A percentile compares a stretch with the other conserved stretches of the same genome.
Evolutionary conservation across 306 rosid genomes (phyloP).

Genomic region (Quercus wislizeni): DNA sequence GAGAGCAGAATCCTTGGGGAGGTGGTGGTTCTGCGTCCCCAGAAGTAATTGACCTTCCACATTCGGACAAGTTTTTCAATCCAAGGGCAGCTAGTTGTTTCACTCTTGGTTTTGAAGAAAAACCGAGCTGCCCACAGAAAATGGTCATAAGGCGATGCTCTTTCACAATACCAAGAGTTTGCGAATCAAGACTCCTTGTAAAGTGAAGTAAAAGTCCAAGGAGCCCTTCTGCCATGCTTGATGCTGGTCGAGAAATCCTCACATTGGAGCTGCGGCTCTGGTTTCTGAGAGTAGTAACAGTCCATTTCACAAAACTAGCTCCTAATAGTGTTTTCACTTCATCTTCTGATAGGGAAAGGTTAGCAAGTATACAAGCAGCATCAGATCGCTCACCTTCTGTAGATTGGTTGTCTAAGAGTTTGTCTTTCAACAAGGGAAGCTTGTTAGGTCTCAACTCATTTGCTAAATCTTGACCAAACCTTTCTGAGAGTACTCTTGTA

Average conservation of each 20-base stretch:
- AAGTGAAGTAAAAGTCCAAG: slow-evolving; percentile 53
- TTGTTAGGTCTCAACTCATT: slow-evolving; percentile 45
- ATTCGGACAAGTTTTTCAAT: slow-evolving; percentile 52
- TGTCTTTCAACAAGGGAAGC: slow-evolving; percentile 41
- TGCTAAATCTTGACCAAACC: slow-evolving; percentile 41
- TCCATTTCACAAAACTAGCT: slow-evolving; percentile 45
- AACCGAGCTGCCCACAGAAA: slow-evolving; percentile 44
- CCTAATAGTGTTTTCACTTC: slow-evolving; percentile 46
- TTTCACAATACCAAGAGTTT: slow-evolving; percentile 30
- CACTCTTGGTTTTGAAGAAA: slow-evolving; percentile 44
- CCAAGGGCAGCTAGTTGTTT: slow-evolving; percentile 47
- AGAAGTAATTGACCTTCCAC: slow-evolving; percentile 34
- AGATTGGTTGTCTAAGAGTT: slow-evolving; percentile 38
- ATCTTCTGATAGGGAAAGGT: slow-evolving; percentile 37
- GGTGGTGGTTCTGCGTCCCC: slow-evolving; percentile 25
- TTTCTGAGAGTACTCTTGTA: slow-evolving; percentile 46
- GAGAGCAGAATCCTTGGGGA: slow-evolving; percentile 27
- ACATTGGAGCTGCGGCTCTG: slow-evolving; percentile 30
- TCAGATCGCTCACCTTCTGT: slow-evolving; percentile 49
- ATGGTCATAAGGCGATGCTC: slow-evolving; percentile 46
- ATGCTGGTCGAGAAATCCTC: slow-evolving; percentile 33
- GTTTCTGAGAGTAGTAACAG: slow-evolving; percentile 29
- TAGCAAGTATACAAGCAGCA: slow-evolving; percentile 53
- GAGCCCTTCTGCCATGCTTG: slow-evolving; percentile 60
- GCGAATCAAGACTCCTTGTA: slow-evolving; percentile 35